phyloP scores from a whole-genome alignment of 805 yeast genomes.

The Scheffersomyces lignosus region DNA sequence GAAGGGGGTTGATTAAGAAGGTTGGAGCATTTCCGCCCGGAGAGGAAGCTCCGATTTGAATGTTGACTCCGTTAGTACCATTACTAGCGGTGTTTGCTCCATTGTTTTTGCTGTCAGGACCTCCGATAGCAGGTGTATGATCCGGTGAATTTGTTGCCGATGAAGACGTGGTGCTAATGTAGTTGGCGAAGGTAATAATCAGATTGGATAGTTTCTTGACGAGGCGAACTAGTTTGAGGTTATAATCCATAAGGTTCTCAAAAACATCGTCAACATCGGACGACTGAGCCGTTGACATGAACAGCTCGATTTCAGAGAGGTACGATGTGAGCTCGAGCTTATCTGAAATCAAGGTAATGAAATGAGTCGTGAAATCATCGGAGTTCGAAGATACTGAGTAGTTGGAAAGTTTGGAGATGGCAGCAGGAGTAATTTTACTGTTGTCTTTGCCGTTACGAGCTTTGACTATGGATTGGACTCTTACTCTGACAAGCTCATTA shows the following conservation, averaged over 20 bases:
- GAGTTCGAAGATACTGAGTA: background rate
- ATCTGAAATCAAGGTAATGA: conserved; percentile 28
- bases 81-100: background rate
- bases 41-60: background rate
- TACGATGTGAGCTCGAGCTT: conserved; percentile 39
- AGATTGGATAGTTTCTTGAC: conserved; percentile 33
- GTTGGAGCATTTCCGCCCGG: background rate
- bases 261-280: conserved; percentile 18
- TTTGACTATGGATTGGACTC: no score
- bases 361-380: conserved; percentile 14
- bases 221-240: conserved; percentile 38
- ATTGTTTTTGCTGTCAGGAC: background rate
- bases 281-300: conserved; percentile 2
- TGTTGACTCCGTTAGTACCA: background rate
- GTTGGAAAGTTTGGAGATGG: background rate
- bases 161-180: conserved; percentile 20
- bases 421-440: background rate
- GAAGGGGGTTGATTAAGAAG: conserved; percentile 28
- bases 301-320: conserved; percentile 29
- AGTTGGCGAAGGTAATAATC: conserved; percentile 30
- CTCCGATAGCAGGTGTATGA: background rate
- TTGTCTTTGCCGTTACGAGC: no score
- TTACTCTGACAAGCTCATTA: conserved; percentile 11
- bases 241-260: conserved; percentile 36
- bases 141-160: no score